A percentile compares a stretch with the other conserved stretches of the same genome.
Evolutionary conservation across 2,329 filamentous ascomycete species (phyloP).

Genomic region (Penicillium sp.): DNA sequence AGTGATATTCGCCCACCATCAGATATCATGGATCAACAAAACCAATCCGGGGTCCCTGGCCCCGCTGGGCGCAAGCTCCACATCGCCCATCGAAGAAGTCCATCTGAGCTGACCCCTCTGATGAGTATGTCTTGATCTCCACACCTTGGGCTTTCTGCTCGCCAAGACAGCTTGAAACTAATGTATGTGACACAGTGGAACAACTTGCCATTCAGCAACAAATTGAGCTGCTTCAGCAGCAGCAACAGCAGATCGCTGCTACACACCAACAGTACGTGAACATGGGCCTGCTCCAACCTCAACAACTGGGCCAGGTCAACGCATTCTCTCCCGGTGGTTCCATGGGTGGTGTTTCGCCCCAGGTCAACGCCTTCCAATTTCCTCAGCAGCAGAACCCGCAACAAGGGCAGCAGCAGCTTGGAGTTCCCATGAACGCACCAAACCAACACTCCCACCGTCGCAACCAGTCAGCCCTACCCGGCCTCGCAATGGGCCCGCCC

Average conservation of each 20-base stretch:
- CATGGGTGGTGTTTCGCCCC: constrained; percentile 75
- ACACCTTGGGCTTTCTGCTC: background rate
- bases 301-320: constrained; percentile 73
- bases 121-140: constrained; percentile 74
- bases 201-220: constrained; percentile 97
- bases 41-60: constrained; percentile 59
- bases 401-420: constrained; percentile 62
- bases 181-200: constrained; percentile 66
- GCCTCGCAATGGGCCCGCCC: constrained; percentile 85
- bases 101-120: constrained; percentile 92
- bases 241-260: constrained; percentile 95
- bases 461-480: constrained; percentile 95
- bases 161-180: background rate
- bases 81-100: constrained; percentile 95
- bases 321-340: constrained; percentile 68
- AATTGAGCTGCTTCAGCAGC: constrained; percentile 94
- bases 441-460: constrained; percentile 88
- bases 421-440: constrained; percentile 72
- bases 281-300: constrained; percentile 89
- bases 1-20: constrained; percentile 22
- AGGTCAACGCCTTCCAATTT: constrained; percentile 82
- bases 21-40: constrained; percentile 65
- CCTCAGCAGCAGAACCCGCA: constrained; percentile 73
- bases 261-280: constrained; percentile 97
- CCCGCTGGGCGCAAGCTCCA: constrained; percentile 87